Percentiles rank a stretch among this genome's conserved stretches.
Evolutionary conservation across 2,329 filamentous ascomycete genomes (phyloP).

Genomic region (Aspergillus nomiae): DNA sequence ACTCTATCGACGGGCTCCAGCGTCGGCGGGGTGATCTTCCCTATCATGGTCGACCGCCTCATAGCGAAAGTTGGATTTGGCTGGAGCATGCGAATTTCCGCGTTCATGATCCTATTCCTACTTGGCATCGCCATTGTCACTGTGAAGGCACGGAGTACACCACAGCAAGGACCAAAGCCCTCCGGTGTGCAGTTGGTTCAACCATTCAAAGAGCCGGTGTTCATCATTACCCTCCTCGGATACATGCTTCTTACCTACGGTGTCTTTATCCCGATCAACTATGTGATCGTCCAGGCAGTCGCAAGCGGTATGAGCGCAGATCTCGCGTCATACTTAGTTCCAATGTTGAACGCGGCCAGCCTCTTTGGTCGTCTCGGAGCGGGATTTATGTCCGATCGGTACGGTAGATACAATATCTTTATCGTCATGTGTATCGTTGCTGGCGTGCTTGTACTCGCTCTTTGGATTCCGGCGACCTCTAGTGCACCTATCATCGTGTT

Average conservation of each 20-base stretch:
- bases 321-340: slow-evolving; percentile 21
- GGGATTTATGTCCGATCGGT: slow-evolving; percentile 16
- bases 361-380: slow-evolving; percentile 22
- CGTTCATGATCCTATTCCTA: slow-evolving; percentile 64
- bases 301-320: slow-evolving; percentile 17
- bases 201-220: slow-evolving; percentile 28
- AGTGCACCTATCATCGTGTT: slow-evolving; percentile 64
- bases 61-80: slow-evolving; percentile 56
- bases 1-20: slow-evolving; percentile 58
- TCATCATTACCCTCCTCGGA: slow-evolving; percentile 24
- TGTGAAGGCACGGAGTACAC: slow-evolving; percentile 48
- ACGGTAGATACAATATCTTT: slow-evolving; percentile 23
- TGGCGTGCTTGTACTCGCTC: slow-evolving; percentile 17
- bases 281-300: slow-evolving; percentile 20
- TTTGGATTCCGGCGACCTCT: slow-evolving; percentile 37
- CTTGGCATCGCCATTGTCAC: slow-evolving; percentile 57
- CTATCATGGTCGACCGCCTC: slow-evolving; percentile 61
- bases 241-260: slow-evolving; percentile 32
- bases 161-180: slow-evolving; percentile 29
- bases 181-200: slow-evolving; percentile 12
- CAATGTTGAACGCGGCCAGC: slow-evolving; percentile 25
- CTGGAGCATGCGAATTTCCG: slow-evolving; percentile 60
- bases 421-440: slow-evolving; percentile 11
- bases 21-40: slow-evolving; percentile 62
- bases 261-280: slow-evolving; percentile 31